Base-by-base conservation (phyloP, 2,329 filamentous ascomycete genomes). In the Ophiostoma ips region DNA sequence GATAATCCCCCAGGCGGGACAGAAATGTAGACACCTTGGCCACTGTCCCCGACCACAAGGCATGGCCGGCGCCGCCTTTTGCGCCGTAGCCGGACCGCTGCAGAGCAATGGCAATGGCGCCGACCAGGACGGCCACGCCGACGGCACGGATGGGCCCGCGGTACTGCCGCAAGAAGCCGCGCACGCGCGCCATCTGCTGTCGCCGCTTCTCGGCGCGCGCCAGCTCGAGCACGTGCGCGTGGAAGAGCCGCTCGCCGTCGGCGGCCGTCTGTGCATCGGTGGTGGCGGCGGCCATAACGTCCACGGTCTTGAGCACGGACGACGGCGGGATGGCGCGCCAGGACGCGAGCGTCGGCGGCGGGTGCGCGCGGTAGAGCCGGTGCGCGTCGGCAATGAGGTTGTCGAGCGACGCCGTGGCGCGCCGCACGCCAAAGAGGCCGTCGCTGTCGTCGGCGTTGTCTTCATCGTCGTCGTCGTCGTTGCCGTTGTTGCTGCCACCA, bases 271-370 rank as follows among this genome's bases (percentile, higher is more conserved):
- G 37, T 16, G 11, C 33, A 13, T 49, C 18, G 3, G 24, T 28
- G 4, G 24, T 28, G 8, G 24, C 24, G 5, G 24, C 18, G 4
- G 10, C 62, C 46, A 71, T 61, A 59, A 76, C 69, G 12, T 77
- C 73, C 0, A 84, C 84, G 2, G 89, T 95, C 65, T 94, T 95
- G 48, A 98, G 73, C 8, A 87, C 87, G 62, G 89, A 95, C 52
- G 76, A 76, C 7, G 65, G 63, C 3, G 88, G 88, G 52, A 98
- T 82, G 15, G 66, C 66, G 53, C 71, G 70, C 88, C 89, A 96
- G 6, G 76, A 72, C 34, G 72, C 75, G 7, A 98, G 69, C 1
- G 69, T 71, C 57, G 87, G 77, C 0, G 90, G 92, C 1, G 89
- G 90, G 57, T 84, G 69, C 2, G 65, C 60, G 7, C 72, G 64